Conservation (phyloP, 2,329 filamentous ascomycete species). For the Diaporthe eres region DNA sequence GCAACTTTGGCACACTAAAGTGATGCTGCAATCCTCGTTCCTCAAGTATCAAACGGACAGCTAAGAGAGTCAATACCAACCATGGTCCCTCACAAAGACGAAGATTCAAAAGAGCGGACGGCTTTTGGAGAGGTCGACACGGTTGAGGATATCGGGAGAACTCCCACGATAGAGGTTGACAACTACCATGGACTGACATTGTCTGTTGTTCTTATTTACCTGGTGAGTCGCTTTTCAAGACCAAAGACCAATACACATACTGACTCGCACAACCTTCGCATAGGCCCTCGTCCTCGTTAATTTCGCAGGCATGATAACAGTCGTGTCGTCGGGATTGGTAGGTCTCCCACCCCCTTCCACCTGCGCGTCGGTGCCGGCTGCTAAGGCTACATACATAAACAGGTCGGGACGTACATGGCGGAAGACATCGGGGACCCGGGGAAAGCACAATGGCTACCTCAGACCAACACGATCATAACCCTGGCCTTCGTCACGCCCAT, state of each 20-base stretch:
- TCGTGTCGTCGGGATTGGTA: slow-evolving; percentile 5
- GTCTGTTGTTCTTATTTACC: slow-evolving; percentile 7
- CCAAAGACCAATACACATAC: not conserved
- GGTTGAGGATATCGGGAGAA: not conserved
- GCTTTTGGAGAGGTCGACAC: not conserved
- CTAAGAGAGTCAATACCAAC: too few relatives aligned
- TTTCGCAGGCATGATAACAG: slow-evolving; percentile 12
- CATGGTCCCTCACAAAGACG: not conserved
- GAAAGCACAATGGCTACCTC: not conserved
- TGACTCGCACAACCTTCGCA: not conserved
- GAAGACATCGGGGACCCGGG: slow-evolving; percentile 1
- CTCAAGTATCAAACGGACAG: not conserved
- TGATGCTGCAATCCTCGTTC: not conserved
- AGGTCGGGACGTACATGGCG: slow-evolving; percentile 12
- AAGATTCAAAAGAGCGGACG: not conserved
- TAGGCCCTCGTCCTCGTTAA: not conserved
- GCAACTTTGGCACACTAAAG: too few relatives aligned
- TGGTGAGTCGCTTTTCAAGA: not conserved
- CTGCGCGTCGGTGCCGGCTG: not conserved
- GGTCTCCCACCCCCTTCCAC: not conserved
- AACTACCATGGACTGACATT: slow-evolving; percentile 8
- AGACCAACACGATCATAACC: slow-evolving; percentile 2
- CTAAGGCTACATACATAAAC: not conserved
- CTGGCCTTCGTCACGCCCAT: slow-evolving; percentile 4
- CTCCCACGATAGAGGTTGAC: not conserved